phyloP scores from a whole-genome alignment of 192 early-diverging fungal genomes.

The Coemansia sp. region DNA sequence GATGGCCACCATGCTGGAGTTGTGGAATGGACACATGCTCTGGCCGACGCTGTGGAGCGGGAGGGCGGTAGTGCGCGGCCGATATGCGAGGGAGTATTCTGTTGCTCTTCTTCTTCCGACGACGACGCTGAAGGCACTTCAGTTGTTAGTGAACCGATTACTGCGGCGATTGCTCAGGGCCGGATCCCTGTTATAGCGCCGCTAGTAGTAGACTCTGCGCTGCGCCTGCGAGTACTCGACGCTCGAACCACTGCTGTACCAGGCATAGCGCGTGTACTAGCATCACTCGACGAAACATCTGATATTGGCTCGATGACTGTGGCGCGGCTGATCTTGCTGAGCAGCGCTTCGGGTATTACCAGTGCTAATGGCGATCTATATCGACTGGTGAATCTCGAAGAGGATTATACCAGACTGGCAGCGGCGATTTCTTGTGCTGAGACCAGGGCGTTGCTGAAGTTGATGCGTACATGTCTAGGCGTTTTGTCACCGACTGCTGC shows the following conservation, averaged over 20 bases:
- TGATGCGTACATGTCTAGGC: constrained; percentile 69
- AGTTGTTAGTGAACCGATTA: constrained; percentile 58
- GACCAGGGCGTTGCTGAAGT: constrained; percentile 50
- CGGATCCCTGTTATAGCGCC: constrained; percentile 67
- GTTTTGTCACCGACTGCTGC: constrained; percentile 71
- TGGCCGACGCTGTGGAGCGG: constrained; percentile 72
- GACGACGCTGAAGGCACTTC: constrained; percentile 14
- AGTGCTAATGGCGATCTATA: constrained; percentile 60
- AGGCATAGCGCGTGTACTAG: constrained; percentile 62
- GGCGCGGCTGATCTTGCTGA: constrained; percentile 68
- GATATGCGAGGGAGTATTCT: constrained; percentile 69
- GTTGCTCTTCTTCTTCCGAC: neutral
- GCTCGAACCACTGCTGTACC: constrained; percentile 40
- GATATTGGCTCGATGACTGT: constrained; percentile 67
- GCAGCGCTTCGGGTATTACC: constrained; percentile 42
- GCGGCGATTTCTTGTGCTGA: constrained; percentile 33
- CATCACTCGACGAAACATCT: constrained; percentile 57
- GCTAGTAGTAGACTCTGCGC: constrained; percentile 58
- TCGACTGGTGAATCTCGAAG: constrained; percentile 80
- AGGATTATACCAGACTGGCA: constrained; percentile 64
- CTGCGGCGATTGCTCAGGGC: constrained; percentile 61
- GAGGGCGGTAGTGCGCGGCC: constrained; percentile 73
- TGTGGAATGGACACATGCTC: constrained; percentile 23
- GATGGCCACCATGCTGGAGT: no score
- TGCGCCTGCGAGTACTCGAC: constrained; percentile 40